Conservation (phyloP, 257 asterid species). For the Solanum pinnatisectum region DNA sequence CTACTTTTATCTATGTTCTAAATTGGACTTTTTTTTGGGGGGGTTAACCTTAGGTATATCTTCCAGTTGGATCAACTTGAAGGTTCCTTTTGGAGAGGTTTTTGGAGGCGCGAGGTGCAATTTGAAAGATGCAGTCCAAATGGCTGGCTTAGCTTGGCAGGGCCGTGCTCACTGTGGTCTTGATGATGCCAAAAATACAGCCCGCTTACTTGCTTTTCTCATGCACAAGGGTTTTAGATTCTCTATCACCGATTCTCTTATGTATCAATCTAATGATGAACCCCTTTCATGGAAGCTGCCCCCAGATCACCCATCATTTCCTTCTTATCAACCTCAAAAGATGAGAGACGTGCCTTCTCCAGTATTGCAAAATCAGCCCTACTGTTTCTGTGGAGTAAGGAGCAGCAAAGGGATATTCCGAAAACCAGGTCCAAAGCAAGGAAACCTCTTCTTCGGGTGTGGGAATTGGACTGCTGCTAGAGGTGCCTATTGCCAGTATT, state of each 20-base stretch:
- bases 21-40: neutral
- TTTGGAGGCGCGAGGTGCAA: slow-evolving; percentile 74
- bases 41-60: neutral
- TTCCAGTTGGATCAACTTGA: slow-evolving; percentile 79
- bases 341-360: slow-evolving; percentile 25
- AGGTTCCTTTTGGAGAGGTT: slow-evolving; percentile 67
- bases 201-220: slow-evolving; percentile 53
- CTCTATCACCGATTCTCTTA: slow-evolving; percentile 64
- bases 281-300: slow-evolving; percentile 38
- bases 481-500: slow-evolving; percentile 81
- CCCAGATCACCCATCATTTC: slow-evolving; percentile 24
- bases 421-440: slow-evolving; percentile 83
- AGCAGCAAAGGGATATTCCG: slow-evolving; percentile 59
- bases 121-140: slow-evolving; percentile 77
- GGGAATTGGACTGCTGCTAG: slow-evolving; percentile 81
- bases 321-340: slow-evolving; percentile 40
- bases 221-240: slow-evolving; percentile 63
- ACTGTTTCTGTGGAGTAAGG: slow-evolving; percentile 68
- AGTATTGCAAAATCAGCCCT: slow-evolving; percentile 26
- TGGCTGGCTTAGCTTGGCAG: slow-evolving; percentile 79
- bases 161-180: slow-evolving; percentile 93
- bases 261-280: slow-evolving; percentile 29
- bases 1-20: neutral
- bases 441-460: slow-evolving; percentile 68
- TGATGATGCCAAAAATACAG: slow-evolving; percentile 91